Evolutionary conservation across 768 basidiomycete genomes (phyloP).

Genomic region (Psilocybe sp.): DNA sequence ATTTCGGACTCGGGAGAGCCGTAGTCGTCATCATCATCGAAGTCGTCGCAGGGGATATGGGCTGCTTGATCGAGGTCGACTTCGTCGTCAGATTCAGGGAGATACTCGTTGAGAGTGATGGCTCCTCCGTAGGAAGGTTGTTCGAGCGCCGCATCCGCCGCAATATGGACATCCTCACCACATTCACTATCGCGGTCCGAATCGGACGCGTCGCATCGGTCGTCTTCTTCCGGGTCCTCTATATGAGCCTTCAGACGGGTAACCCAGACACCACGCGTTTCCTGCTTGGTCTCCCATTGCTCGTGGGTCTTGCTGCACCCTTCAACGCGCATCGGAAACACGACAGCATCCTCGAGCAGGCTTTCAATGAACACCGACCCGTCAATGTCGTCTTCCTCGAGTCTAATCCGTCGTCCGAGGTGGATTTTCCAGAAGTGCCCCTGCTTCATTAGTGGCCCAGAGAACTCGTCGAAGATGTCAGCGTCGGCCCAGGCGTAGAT

Average conservation of each 20-base stretch:
- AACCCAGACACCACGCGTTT: slow-evolving; percentile 29
- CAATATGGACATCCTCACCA: too few species aligned
- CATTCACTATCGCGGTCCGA: too few species aligned
- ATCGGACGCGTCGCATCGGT: too few species aligned
- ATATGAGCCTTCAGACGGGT: slow-evolving; percentile 14
- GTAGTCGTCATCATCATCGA: not conserved
- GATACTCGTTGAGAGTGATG: too few species aligned
- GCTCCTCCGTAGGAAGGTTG: too few species aligned
- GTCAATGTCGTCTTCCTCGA: slow-evolving; percentile 34
- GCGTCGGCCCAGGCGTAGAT: slow-evolving; percentile 32
- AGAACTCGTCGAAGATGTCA: slow-evolving; percentile 31
- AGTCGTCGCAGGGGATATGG: not conserved
- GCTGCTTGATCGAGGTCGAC: not conserved
- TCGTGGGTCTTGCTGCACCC: slow-evolving; percentile 29
- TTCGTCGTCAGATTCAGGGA: not conserved
- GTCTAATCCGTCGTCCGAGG: slow-evolving; percentile 31
- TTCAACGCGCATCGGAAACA: slow-evolving; percentile 15
- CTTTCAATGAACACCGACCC: slow-evolving; percentile 31
- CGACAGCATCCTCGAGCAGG: slow-evolving; percentile 28
- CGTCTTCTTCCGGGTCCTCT: too few species aligned
- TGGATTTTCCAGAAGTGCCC: slow-evolving; percentile 38
- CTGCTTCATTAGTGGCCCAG: slow-evolving; percentile 27
- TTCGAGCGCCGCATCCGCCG: too few species aligned
- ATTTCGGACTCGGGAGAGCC: too few species aligned
- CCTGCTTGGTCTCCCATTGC: slow-evolving; percentile 29